These are phyloP conservation scores for Sugiyamaella americana DNA, from an alignment of 805 yeast species.

Conservation along the genomic window DNA sequence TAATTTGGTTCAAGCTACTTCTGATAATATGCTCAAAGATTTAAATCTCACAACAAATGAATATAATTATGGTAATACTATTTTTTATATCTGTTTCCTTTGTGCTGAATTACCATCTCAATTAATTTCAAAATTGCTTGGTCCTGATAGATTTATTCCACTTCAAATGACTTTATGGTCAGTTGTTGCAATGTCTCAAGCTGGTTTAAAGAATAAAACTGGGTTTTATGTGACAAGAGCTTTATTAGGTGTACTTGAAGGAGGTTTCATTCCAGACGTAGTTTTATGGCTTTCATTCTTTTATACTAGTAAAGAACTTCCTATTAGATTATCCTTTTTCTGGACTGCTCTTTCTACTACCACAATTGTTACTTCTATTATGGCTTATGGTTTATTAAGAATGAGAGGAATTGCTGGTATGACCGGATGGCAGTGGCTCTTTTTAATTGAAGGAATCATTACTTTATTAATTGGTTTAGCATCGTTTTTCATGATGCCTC, in stretches of 20 bases:
- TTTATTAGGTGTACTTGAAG: conserved; percentile 52
- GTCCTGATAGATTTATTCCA: conserved; percentile 62
- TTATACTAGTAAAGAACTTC: conserved; percentile 52
- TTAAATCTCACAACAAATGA: conserved; percentile 48
- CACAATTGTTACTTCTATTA: conserved; percentile 40
- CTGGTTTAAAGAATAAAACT: conserved; percentile 36
- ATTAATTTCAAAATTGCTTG: conserved; percentile 53
- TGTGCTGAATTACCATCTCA: conserved; percentile 65
- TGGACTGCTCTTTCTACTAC: conserved; percentile 52
- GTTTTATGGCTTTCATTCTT: conserved; percentile 62
- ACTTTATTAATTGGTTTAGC: conserved; percentile 49
- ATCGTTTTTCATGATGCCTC: conserved; percentile 47
- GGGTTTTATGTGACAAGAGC: conserved; percentile 44
- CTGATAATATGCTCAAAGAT: conserved; percentile 51
- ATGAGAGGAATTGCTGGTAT: conserved; percentile 42
- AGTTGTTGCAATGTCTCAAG: conserved; percentile 48
- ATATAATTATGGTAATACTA: conserved; percentile 53
- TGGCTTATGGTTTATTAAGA: conserved; percentile 50
- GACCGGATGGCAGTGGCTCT: conserved; percentile 62
- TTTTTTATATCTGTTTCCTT: conserved; percentile 49
- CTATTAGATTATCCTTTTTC: conserved; percentile 53
- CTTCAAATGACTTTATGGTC: conserved; percentile 53
- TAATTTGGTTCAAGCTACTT: conserved; percentile 49
- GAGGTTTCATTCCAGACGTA: conserved; percentile 64
- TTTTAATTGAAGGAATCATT: conserved; percentile 55